Base-by-base conservation (phyloP, 2,329 filamentous ascomycete genomes). In the Helotiales sp. region DNA sequence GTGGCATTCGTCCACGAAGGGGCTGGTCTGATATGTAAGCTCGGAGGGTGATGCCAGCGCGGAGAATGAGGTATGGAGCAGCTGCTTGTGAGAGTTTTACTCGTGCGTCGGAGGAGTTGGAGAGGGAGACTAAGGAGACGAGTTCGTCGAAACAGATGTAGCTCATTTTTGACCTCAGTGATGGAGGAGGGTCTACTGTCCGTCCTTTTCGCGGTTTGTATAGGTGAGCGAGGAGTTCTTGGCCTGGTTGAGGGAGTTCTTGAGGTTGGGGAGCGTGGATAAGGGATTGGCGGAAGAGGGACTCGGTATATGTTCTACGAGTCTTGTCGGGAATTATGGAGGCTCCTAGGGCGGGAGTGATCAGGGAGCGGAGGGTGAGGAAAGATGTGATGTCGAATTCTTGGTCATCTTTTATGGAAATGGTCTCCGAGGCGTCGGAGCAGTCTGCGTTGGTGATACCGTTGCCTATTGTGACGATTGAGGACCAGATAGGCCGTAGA, bases 1-100 rank as follows among this genome's bases (percentile, higher is more conserved):
- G 90, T 4, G 95, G 95, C 86, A 96, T 95, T 50, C 87, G 83
- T 0, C 95, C 93, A 13, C 95, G 82, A 19, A 99, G 78, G 0
- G 93, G 93, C 70, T 97, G 93, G 72, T 99, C 95, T 3, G 92
- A 90, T 46, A 96, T 87, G 70, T 96, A 98, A 0, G 87, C 81
- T 55, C 91, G 87, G n/a, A 98, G 75, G 0, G 90, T 87, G 15
- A 96, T 78, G 0, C 90, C 91, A 12, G 89, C 86, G 2, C 95
- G 86, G 1, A 96, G 77, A 44, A 98, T 88, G 2, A 98, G 80
- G 67, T 91, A 93, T 0, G 91, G 91, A 0, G 90, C 88, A 0
- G 88, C 84, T 3, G 88, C 88, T 69, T 86, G 82, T 0, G 93
- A 89, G 15, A 98, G 84, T 57, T 65, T 60, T 36, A 66, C 61